Percentiles rank a stretch among this genome's conserved stretches.
Conservation (phyloP, 1,139 yeast genomes). For the Saccharomyces hybrid region DNA sequence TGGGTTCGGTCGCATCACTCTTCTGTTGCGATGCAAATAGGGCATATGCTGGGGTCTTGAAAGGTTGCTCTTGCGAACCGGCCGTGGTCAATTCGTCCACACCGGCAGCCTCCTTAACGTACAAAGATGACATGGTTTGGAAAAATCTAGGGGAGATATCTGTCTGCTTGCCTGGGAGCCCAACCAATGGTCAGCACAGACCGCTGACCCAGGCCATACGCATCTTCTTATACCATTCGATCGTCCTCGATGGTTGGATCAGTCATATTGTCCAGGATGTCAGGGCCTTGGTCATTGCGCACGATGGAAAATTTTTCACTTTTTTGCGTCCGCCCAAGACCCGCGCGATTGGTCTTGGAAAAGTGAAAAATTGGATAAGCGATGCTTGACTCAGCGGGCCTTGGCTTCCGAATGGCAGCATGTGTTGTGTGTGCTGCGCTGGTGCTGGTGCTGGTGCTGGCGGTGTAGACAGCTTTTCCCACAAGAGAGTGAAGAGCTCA, state of each 20-base stretch:
- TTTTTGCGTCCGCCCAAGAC: background rate
- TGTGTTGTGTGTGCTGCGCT: background rate
- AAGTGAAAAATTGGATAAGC: background rate
- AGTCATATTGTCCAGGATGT: background rate
- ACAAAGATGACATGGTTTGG: slow-evolving; percentile 32
- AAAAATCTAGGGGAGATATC: background rate
- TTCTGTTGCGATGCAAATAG: slow-evolving; percentile 37
- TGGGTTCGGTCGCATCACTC: slow-evolving; percentile 40
- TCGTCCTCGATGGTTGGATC: background rate
- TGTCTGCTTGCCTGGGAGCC: background rate
- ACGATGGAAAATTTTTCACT: slow-evolving; percentile 1
- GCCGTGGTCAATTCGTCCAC: slow-evolving; percentile 45
- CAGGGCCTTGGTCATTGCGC: background rate
- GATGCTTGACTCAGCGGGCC: background rate
- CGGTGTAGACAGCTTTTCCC: background rate
- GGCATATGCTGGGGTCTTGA: slow-evolving; percentile 79
- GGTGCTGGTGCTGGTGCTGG: background rate
- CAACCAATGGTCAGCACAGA: background rate
- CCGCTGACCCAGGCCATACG: background rate
- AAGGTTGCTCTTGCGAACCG: slow-evolving; percentile 67
- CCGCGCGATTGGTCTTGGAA: background rate
- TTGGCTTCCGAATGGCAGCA: background rate
- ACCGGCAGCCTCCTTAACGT: slow-evolving; percentile 70
- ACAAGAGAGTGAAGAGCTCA: background rate
- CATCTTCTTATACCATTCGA: background rate